A percentile compares a stretch with the other conserved stretches of the same genome.
Evolutionary conservation across 495 filamentous ascomycete species (phyloP).

Genomic region (Clohesyomyces aquaticus): DNA sequence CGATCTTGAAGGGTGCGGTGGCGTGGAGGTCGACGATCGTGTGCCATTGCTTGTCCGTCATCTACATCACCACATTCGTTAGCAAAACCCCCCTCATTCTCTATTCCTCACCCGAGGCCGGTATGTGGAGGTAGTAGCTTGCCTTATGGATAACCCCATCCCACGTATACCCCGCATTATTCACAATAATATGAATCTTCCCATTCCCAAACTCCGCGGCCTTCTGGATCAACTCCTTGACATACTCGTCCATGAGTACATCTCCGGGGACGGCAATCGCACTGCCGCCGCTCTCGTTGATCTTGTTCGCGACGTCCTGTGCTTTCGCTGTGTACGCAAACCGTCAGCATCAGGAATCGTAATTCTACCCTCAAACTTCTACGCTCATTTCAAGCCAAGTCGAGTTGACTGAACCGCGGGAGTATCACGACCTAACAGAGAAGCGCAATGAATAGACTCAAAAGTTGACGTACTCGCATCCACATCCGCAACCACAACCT

Average conservation of each 20-base stretch:
- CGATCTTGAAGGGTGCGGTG: slow-evolving; percentile 80
- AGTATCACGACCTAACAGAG: too few species aligned
- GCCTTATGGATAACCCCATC: slow-evolving; percentile 84
- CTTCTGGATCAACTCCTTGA: slow-evolving; percentile 69
- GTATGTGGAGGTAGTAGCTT: too few species aligned
- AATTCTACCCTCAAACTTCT: neutral
- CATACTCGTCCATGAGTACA: slow-evolving; percentile 67
- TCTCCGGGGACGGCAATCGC: slow-evolving; percentile 75
- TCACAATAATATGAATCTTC: slow-evolving; percentile 87
- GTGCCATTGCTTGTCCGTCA: slow-evolving; percentile 89
- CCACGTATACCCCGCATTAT: slow-evolving; percentile 89
- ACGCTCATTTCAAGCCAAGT: too few species aligned
- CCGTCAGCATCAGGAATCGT: slow-evolving; percentile 1
- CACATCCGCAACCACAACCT: slow-evolving; percentile 80
- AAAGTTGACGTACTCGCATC: slow-evolving; percentile 61
- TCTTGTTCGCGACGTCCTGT: slow-evolving; percentile 61
- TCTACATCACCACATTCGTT: slow-evolving; percentile 52
- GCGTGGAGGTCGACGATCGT: slow-evolving; percentile 80
- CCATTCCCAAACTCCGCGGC: slow-evolving; percentile 78
- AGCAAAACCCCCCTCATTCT: slow-evolving; percentile 48
- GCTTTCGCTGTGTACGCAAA: slow-evolving; percentile 67
- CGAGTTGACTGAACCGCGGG: too few species aligned
- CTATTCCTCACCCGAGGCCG: too few species aligned
- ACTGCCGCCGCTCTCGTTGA: slow-evolving; percentile 66
- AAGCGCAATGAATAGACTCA: slow-evolving; percentile 15